phyloP scores from a whole-genome alignment of 148 eudicot genomes.

The Cornus controversa region DNA sequence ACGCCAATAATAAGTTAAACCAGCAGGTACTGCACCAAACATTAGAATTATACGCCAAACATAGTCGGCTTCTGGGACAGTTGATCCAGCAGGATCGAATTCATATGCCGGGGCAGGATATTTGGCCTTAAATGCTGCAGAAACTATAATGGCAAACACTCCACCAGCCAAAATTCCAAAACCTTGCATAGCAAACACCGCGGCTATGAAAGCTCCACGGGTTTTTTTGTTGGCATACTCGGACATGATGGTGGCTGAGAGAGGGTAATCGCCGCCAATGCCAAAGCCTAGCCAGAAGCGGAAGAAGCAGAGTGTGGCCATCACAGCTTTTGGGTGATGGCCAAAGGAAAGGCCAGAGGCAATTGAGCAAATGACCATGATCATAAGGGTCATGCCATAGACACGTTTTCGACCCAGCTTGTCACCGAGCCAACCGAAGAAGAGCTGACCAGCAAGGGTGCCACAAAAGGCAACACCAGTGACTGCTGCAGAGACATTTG shows the following conservation, averaged over 20 bases:
- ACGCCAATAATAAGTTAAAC: conserved; percentile 39
- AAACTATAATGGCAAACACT: conserved; percentile 22
- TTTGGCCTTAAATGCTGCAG: conserved; percentile 26
- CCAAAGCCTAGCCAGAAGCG: conserved; percentile 61
- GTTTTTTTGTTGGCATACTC: conserved; percentile 44
- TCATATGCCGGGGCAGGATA: conserved; percentile 19
- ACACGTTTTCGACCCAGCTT: conserved; percentile 39
- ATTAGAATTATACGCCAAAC: conserved; percentile 37
- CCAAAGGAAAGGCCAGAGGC: conserved; percentile 56
- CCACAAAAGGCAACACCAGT: conserved; percentile 40
- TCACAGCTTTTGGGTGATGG: conserved; percentile 20
- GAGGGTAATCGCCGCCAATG: conserved; percentile 43
- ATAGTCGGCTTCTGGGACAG: conserved; percentile 28
- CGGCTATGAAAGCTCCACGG: conserved; percentile 40
- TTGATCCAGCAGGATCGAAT: conserved; percentile 10
- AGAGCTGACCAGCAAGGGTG: conserved; percentile 34
- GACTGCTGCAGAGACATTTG: conserved; percentile 26
- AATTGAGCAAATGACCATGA: conserved; percentile 37
- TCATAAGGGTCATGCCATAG: conserved; percentile 30
- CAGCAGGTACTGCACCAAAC: conserved; percentile 39
- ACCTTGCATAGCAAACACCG: conserved; percentile 47
- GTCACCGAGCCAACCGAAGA: conserved; percentile 51
- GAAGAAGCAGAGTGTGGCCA: conserved; percentile 54
- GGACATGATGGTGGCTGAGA: conserved; percentile 44
- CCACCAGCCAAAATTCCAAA: conserved; percentile 39